Evolutionary conservation across 768 basidiomycete genomes (phyloP).

Genomic region (Boletus huronensis): DNA sequence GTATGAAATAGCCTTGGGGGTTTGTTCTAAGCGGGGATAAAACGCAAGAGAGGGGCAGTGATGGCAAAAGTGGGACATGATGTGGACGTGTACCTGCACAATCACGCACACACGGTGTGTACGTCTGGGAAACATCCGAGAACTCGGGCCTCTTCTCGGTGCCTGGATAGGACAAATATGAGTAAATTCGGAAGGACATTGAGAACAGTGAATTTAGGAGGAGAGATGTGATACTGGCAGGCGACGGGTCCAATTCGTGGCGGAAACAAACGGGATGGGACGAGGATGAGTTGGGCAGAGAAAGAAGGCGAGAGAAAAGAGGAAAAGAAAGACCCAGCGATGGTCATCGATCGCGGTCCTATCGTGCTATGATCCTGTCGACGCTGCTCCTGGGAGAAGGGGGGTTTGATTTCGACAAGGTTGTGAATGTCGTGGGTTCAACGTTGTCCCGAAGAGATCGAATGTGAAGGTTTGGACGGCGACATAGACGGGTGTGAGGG

Average conservation of each 20-base stretch:
- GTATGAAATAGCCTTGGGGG: background rate
- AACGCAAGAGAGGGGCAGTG: background rate
- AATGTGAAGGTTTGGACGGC: slow-evolving; percentile 1
- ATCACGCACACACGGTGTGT: background rate
- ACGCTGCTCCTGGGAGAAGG: background rate
- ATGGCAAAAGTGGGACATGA: background rate
- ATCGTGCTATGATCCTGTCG: background rate
- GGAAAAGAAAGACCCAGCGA: background rate
- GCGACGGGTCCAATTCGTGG: background rate
- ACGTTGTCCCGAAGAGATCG: background rate
- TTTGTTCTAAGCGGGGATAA: background rate
- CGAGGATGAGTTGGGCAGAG: background rate
- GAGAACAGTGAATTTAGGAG: background rate
- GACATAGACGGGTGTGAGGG: background rate
- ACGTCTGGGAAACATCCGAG: slow-evolving; percentile 2
- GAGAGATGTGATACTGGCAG: background rate
- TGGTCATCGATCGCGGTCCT: background rate
- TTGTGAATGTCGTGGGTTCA: background rate
- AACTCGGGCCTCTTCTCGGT: slow-evolving; percentile 11
- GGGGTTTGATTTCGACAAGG: background rate
- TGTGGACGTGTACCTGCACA: background rate
- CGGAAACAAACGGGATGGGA: background rate
- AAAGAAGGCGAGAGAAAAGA: background rate
- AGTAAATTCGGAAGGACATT: slow-evolving; percentile 6
- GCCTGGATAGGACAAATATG: slow-evolving; percentile 13